Percentiles rank a stretch among this genome's conserved stretches.
Evolutionary conservation across 768 basidiomycete genomes (phyloP).

Genomic region (Mycena latifolia): DNA sequence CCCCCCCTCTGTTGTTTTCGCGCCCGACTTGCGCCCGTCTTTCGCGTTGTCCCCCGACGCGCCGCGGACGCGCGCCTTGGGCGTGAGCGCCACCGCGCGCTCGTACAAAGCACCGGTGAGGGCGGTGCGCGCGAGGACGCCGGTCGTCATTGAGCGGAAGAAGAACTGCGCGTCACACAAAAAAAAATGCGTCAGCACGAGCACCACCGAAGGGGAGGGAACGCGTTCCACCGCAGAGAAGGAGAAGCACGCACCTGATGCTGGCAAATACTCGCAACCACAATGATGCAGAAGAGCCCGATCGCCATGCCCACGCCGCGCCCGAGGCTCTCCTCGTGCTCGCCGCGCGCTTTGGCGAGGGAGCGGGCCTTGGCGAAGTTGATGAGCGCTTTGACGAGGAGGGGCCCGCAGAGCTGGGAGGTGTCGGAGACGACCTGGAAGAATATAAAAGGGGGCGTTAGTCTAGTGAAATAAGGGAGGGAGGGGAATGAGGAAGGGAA

Average conservation of each 20-base stretch:
- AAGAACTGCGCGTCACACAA: too few species aligned
- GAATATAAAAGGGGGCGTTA: too few species aligned
- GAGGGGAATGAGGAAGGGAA: background rate
- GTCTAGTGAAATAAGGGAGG: too few species aligned
- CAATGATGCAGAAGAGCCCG: conserved; percentile 62
- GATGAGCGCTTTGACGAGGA: conserved; percentile 74
- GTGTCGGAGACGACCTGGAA: conserved; percentile 74
- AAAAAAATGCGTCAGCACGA: background rate
- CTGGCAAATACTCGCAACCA: conserved; percentile 66
- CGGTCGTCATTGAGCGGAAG: conserved; percentile 78
- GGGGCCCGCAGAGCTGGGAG: conserved; percentile 70
- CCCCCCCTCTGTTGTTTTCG: too few species aligned
- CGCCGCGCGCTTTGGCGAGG: conserved; percentile 63
- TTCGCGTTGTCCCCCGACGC: too few species aligned
- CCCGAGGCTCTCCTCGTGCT: conserved; percentile 56
- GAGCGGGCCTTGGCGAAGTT: conserved; percentile 71
- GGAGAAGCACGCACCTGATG: conserved; percentile 62
- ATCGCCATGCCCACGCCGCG: conserved; percentile 71
- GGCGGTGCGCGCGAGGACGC: conserved; percentile 74
- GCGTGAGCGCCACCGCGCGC: conserved; percentile 73
- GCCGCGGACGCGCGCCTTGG: conserved; percentile 66
- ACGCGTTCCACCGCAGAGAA: too few species aligned
- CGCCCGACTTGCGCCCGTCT: too few species aligned
- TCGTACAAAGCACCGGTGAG: conserved; percentile 80
- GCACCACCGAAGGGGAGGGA: too few species aligned